A percentile compares a stretch with the other conserved stretches of the same genome.
These are phyloP conservation scores for Nothophaeocryptopus gaeumannii DNA, from an alignment of 2,329 filamentous ascomycete genomes.

Conservation along the genomic window DNA sequence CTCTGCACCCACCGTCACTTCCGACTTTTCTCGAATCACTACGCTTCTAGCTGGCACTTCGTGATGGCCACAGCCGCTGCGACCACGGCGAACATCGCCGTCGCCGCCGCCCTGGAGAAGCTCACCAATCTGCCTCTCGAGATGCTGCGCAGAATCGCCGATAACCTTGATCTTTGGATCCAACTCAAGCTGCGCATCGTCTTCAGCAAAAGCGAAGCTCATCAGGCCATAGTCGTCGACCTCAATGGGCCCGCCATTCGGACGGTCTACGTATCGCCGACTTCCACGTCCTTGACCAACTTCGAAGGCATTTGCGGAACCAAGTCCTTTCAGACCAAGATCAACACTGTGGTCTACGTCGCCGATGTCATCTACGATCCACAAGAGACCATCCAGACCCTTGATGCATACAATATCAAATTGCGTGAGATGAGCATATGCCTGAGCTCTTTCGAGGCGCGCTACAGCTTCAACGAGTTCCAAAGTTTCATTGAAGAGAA, in stretches of 20 bases:
- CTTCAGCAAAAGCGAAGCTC: not conserved
- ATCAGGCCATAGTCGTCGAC: not conserved
- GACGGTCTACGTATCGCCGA: constrained; percentile 5
- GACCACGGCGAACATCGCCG: too few relatives aligned
- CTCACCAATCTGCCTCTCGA: not conserved
- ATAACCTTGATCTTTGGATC: not conserved
- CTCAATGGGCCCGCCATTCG: not conserved
- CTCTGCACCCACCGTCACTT: too few relatives aligned
- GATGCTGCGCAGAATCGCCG: not conserved
- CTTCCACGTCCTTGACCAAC: not conserved
- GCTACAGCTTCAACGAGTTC: too few relatives aligned
- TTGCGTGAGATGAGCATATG: too few relatives aligned
- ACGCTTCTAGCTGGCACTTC: too few relatives aligned
- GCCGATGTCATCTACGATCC: too few relatives aligned
- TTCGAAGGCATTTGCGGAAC: constrained; percentile 3
- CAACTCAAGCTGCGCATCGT: not conserved
- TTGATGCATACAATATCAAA: too few relatives aligned
- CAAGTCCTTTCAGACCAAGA: not conserved
- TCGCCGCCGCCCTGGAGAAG: not conserved
- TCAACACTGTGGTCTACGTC: not conserved
- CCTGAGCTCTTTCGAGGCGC: too few relatives aligned
- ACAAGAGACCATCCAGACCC: too few relatives aligned
- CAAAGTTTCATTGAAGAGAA: too few relatives aligned
- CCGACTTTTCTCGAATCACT: too few relatives aligned
- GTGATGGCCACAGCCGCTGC: too few relatives aligned